Evolutionary conservation across 2,329 filamentous ascomycete species (phyloP).

Genomic region (Fusarium brevicatenulatum): DNA sequence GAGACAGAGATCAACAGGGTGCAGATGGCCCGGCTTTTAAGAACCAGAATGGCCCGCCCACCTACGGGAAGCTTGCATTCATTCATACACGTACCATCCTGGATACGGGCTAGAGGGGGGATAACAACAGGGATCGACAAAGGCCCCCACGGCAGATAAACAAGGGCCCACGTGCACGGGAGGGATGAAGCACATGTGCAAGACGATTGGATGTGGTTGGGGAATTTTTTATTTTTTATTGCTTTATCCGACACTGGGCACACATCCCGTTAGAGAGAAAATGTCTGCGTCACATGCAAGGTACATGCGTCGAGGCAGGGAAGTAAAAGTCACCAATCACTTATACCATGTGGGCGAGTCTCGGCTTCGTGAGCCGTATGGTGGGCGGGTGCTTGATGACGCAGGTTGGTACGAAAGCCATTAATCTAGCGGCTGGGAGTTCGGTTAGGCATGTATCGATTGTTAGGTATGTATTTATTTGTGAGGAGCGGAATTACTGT

Average conservation of each 20-base stretch:
- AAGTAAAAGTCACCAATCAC: constrained; percentile 19
- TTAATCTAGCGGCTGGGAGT: background rate
- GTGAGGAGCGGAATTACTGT: background rate
- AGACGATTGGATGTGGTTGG: constrained; percentile 21
- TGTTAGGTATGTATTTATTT: background rate
- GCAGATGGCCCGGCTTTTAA: constrained; percentile 16
- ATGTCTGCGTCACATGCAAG: constrained; percentile 19
- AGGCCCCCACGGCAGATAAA: background rate
- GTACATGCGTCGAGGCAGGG: background rate
- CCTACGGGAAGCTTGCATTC: background rate
- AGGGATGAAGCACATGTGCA: constrained; percentile 22
- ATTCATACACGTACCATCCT: background rate
- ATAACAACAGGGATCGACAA: constrained; percentile 1
- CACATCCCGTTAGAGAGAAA: background rate
- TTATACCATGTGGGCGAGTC: constrained; percentile 13
- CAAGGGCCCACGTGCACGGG: constrained; percentile 25
- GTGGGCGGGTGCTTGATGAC: background rate
- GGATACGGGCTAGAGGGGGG: background rate
- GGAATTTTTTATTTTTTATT: background rate
- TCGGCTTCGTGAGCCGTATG: background rate
- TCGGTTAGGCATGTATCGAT: background rate
- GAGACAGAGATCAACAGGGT: background rate
- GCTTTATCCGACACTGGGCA: background rate
- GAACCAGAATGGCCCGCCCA: background rate
- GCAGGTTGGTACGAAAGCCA: background rate